phyloP scores from a whole-genome alignment of 139 green algal genomes.

The Dunaliella sp. region DNA sequence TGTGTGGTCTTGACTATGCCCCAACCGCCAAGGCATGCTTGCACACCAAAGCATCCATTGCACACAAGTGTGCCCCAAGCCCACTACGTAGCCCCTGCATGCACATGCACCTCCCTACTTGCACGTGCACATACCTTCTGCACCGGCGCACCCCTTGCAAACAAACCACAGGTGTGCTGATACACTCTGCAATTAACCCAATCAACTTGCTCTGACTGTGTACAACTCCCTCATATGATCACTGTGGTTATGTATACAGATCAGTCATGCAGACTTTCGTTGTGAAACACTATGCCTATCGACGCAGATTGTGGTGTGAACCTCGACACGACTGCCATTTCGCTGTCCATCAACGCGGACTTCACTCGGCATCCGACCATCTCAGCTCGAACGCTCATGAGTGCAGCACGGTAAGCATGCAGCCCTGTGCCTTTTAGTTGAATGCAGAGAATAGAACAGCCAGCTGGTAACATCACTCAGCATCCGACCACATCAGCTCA shows the following conservation, averaged over 20 bases:
- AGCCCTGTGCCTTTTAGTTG: too few species aligned
- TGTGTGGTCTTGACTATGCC: background rate
- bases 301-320: constrained; percentile 60
- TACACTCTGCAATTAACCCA: background rate
- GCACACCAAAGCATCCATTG: background rate
- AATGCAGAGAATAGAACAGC: too few species aligned
- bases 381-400: constrained; percentile 55
- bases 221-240: background rate
- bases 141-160: background rate
- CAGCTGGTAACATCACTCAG: too few species aligned
- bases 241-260: too few species aligned
- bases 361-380: constrained; percentile 55
- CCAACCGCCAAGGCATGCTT: background rate
- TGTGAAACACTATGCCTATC: background rate
- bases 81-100: too few species aligned
- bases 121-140: background rate
- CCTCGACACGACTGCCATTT: constrained; percentile 58
- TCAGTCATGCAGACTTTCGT: background rate
- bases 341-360: constrained; percentile 43
- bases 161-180: background rate
- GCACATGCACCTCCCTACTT: too few species aligned
- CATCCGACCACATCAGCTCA: too few species aligned
- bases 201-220: background rate
- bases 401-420: constrained; percentile 57
- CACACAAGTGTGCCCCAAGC: background rate